These are phyloP conservation scores for Colletotrichum tropicale DNA, from an alignment of 2,329 filamentous ascomycete genomes.

Conservation along the genomic window DNA sequence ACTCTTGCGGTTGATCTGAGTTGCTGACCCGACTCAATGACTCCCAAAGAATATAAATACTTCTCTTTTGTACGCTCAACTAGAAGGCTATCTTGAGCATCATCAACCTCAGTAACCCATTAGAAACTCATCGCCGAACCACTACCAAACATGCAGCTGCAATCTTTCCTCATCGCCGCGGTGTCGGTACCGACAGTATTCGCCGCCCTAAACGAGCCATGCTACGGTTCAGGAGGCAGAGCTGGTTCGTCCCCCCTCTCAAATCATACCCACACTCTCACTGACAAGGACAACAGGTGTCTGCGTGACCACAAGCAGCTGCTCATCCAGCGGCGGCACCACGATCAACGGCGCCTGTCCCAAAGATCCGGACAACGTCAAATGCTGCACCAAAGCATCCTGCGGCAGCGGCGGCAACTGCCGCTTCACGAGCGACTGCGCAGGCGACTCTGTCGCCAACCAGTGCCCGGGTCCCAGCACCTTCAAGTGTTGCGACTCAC, in stretches of 20 bases:
- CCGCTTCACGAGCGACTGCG: constrained; percentile 41
- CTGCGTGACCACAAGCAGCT: constrained; percentile 40
- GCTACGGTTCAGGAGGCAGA: constrained; percentile 26
- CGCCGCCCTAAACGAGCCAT: constrained; percentile 35
- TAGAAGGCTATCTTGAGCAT: not conserved
- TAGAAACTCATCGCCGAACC: not conserved
- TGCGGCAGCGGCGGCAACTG: constrained; percentile 42
- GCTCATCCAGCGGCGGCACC: constrained; percentile 39
- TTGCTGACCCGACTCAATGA: not conserved
- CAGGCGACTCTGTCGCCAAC: constrained; percentile 29
- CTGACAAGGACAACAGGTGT: constrained; percentile 29
- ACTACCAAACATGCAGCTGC: not conserved
- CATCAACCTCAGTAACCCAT: not conserved
- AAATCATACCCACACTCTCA: not conserved
- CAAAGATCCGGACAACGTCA: constrained; percentile 37
- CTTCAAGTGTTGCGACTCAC: constrained; percentile 42
- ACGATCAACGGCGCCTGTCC: constrained; percentile 42
- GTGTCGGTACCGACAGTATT: constrained; percentile 17
- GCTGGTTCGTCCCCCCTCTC: constrained; percentile 13
- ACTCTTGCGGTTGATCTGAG: not conserved
- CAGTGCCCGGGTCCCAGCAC: constrained; percentile 41
- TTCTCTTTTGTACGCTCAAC: not conserved
- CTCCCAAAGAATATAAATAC: not conserved
- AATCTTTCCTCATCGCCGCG: not conserved
- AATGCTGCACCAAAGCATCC: constrained; percentile 45